Conservation (phyloP, 305 asterid genomes). For the Fraxinus albicans region DNA sequence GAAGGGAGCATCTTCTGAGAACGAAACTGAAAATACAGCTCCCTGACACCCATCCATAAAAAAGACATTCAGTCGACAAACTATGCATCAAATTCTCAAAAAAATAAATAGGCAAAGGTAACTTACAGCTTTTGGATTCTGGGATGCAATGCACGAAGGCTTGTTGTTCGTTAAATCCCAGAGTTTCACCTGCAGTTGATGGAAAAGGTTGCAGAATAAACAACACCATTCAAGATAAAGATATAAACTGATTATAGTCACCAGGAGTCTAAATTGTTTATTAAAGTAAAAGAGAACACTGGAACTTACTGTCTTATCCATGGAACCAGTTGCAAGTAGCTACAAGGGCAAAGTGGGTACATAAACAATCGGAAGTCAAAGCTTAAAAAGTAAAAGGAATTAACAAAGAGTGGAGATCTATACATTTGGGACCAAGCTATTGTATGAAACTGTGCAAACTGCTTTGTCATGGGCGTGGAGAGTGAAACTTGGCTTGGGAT, state of each 20-base stretch:
- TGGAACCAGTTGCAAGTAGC: constrained; percentile 94
- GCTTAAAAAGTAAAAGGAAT: not conserved
- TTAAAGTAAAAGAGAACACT: constrained; percentile 7
- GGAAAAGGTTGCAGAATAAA: constrained; percentile 10
- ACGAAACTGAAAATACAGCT: constrained; percentile 72
- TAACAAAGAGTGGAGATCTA: not conserved
- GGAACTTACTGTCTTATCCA: constrained; percentile 72
- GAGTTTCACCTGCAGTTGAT: constrained; percentile 67
- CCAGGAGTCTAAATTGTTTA: not conserved
- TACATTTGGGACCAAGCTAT: constrained; percentile 70
- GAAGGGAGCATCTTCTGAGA: constrained; percentile 72
- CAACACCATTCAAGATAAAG: not conserved
- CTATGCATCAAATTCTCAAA: not conserved
- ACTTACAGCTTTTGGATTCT: constrained; percentile 82
- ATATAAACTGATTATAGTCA: not conserved
- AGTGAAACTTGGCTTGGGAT: constrained; percentile 55
- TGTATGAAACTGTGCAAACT: constrained; percentile 66
- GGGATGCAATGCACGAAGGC: constrained; percentile 74
- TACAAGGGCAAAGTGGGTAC: constrained; percentile 39
- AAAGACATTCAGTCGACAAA: not conserved
- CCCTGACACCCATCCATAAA: constrained; percentile 55
- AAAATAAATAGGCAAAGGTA: not conserved
- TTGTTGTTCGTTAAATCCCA: constrained; percentile 72
- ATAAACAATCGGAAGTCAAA: not conserved
- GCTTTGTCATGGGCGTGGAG: constrained; percentile 92